Evolutionary conservation across 176 grass and related monocot genomes (phyloP), one percentile per base, ranked within the genome.

Genomic region (Oryza glaberrima): DNA sequence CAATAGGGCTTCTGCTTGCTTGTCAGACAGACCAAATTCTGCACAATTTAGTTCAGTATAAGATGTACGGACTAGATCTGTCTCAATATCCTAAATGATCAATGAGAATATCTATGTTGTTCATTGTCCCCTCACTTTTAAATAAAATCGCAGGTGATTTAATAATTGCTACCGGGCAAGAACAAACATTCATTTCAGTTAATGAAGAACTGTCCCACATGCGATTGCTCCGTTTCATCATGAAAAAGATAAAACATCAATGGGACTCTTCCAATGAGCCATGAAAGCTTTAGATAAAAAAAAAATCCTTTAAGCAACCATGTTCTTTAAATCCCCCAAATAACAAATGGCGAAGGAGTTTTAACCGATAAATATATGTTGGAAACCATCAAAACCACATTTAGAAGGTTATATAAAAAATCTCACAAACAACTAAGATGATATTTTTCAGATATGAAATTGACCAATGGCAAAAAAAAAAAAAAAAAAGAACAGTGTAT

Each of bases 1-100:
- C 81, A 98, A 81, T 38, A 95, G 72, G 34, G 96, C 91, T 89
- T 94, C 93, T 72, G 96, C 93, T 94, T 98, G 96, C 78, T 94
- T 98, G 77, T 87, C 83, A 80, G 93, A 95, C 67, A 98, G 85
- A 81, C 75, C 70, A 80, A 80, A 98, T 83, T 90, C 96, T 98
- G 77, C 72, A 77, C 48, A 85, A 85, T 80, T 23, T n/a, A 89
- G 85, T 84, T 85, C 51, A 67, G 32, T 60, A 78, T 73, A 17
- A 86, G 65, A 82, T 23, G 81, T 81, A 65, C 5, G 38, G 38
- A 61, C 22, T n/a, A n/a, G 26, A 19, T 84, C 35, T 83, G 54
- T 28, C 17, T 13, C 46, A 77, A 49, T 63, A 43, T 72, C 40
- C 40, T 65, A 77, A 28, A 83, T 65, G 51, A 54, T 73, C 52